phyloP scores from a whole-genome alignment of 352 stramenopile species.

The Pythium insidiosum region DNA sequence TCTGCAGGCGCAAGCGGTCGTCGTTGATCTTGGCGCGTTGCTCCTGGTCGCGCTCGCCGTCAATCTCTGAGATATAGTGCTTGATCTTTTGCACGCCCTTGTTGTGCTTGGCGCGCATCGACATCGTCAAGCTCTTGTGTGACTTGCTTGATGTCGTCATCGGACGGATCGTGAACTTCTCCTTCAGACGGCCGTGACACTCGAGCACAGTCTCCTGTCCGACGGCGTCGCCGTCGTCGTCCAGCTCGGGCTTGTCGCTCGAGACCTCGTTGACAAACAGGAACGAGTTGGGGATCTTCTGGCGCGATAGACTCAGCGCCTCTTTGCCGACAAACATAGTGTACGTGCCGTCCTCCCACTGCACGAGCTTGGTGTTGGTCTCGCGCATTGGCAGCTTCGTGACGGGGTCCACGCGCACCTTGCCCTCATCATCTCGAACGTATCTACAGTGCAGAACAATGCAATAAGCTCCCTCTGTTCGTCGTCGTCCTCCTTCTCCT shows the following conservation, averaged over 20 bases:
- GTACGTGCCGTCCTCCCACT: slow-evolving; percentile 81
- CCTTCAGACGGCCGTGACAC: slow-evolving; percentile 67
- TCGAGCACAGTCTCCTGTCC: slow-evolving; percentile 78
- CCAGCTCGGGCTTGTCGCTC: slow-evolving; percentile 51
- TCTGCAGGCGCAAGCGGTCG: slow-evolving; percentile 74
- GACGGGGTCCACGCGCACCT: slow-evolving; percentile 51
- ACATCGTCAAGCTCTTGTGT: slow-evolving; percentile 85
- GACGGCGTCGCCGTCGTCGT: slow-evolving; percentile 49
- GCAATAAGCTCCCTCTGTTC: too few relatives aligned
- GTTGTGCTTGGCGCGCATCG: slow-evolving; percentile 85
- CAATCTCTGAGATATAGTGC: slow-evolving; percentile 80
- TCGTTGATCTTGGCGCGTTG: slow-evolving; percentile 82
- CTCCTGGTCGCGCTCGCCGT: slow-evolving; percentile 76
- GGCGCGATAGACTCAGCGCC: slow-evolving; percentile 67
- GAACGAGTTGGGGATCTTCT: slow-evolving; percentile 85
- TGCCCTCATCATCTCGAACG: slow-evolving; percentile 48
- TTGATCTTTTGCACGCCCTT: slow-evolving; percentile 84
- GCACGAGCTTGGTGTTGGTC: slow-evolving; percentile 76
- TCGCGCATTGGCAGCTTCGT: slow-evolving; percentile 55
- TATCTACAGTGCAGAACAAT: too few relatives aligned
- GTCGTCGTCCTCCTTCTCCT: too few relatives aligned
- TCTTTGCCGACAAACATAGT: slow-evolving; percentile 85
- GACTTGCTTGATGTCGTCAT: slow-evolving; percentile 80
- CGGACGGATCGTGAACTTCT: slow-evolving; percentile 84
- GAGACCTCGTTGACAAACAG: slow-evolving; percentile 72